These are phyloP conservation scores for Pseudevernia furfuracea DNA, from an alignment of 495 filamentous ascomycete genomes.

Conservation along the genomic window DNA sequence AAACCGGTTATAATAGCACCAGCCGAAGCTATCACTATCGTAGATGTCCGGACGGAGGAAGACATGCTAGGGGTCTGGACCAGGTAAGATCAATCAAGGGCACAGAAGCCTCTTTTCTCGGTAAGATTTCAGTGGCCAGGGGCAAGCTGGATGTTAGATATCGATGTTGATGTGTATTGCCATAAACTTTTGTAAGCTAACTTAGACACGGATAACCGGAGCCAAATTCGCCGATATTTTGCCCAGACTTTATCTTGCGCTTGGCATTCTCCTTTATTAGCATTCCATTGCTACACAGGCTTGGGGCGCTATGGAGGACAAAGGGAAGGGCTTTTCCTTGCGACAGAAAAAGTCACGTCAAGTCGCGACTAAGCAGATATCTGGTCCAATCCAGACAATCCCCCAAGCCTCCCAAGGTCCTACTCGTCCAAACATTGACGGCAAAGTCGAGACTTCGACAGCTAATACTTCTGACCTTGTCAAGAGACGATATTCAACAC, in stretches of 20 bases:
- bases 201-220: background rate
- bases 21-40: constrained; percentile 62
- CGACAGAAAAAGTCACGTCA: constrained; percentile 72
- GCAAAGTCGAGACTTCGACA: constrained; percentile 15
- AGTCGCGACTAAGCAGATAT: constrained; percentile 73
- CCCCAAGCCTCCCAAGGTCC: constrained; percentile 27
- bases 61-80: constrained; percentile 10
- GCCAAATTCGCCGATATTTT: constrained; percentile 1
- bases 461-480: constrained; percentile 74
- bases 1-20: constrained; percentile 69
- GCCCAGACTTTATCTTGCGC: background rate
- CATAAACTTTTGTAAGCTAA: background rate
- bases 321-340: constrained; percentile 72
- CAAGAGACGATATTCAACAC: constrained; percentile 85
- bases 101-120: background rate
- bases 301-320: constrained; percentile 49
- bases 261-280: background rate
- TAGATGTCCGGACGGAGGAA: constrained; percentile 49
- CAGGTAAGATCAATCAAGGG: background rate
- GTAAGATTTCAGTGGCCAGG: background rate
- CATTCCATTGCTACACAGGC: background rate
- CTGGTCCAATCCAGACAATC: constrained; percentile 44
- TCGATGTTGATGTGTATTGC: background rate
- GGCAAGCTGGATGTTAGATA: background rate
- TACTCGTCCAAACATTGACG: constrained; percentile 18